Percentiles rank a stretch among this genome's conserved stretches.
Conservation (phyloP, 805 yeast species). For the Maudiozyma pseudohumilis region DNA sequence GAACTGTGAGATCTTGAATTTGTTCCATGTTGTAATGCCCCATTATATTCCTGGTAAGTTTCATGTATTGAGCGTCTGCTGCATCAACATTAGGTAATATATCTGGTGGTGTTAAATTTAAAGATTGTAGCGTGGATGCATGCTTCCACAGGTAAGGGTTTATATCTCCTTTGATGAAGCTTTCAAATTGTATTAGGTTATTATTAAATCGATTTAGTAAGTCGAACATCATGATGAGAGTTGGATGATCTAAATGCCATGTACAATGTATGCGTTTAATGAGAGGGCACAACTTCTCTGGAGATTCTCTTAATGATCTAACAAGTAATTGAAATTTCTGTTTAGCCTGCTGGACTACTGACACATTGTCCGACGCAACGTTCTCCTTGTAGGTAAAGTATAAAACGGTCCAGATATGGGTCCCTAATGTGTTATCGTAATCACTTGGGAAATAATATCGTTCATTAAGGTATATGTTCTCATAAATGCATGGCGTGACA, state of each 20-base stretch:
- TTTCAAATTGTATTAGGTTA: slow-evolving; percentile 18
- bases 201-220: slow-evolving; percentile 11
- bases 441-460: slow-evolving; percentile 20
- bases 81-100: slow-evolving; percentile 14
- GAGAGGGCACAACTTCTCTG: slow-evolving; percentile 13
- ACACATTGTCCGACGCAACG: slow-evolving; percentile 1
- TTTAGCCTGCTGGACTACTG: slow-evolving; percentile 4
- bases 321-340: slow-evolving; percentile 15
- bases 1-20: slow-evolving; percentile 18
- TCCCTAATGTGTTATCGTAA: slow-evolving; percentile 17
- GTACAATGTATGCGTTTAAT: slow-evolving; percentile 22
- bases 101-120: slow-evolving; percentile 21
- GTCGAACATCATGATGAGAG: slow-evolving; percentile 12
- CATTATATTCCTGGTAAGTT: slow-evolving; percentile 6
- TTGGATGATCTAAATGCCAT: slow-evolving; percentile 21
- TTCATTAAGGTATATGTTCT: slow-evolving; percentile 20
- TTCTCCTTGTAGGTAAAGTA: slow-evolving; percentile 7
- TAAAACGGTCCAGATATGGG: slow-evolving; percentile 22
- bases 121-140: slow-evolving; percentile 11
- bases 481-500: slow-evolving; percentile 17
- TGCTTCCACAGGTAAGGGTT: slow-evolving; percentile 8
- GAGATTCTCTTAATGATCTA: slow-evolving; percentile 13
- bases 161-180: slow-evolving; percentile 16
- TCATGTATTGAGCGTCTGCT: slow-evolving; percentile 11
- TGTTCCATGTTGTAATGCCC: slow-evolving; percentile 13